These are phyloP conservation scores for Acanthamoeba divionensis DNA, from an alignment of 208 protist genomes.

Conservation along the genomic window DNA sequence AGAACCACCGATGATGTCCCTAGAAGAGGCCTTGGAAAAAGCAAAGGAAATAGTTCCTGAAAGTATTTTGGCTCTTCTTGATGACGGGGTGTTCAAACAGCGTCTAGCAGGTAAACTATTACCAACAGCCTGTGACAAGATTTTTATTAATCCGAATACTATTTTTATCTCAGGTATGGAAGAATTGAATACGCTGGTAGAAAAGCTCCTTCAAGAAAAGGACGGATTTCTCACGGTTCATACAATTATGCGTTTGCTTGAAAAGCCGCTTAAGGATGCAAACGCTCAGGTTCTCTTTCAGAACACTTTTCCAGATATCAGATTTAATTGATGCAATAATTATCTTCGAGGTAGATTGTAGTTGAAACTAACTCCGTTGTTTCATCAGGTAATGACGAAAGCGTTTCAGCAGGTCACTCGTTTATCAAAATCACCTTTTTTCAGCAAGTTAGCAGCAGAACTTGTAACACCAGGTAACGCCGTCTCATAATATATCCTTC, in stretches of 20 bases:
- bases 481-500: neutral
- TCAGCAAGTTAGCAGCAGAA: conserved; percentile 19
- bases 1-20: conserved; percentile 9
- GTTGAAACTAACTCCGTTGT: no score
- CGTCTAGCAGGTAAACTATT: neutral
- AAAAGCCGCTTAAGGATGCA: conserved; percentile 35
- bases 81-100: conserved; percentile 13
- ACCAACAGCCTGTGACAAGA: no score
- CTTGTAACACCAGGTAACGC: neutral
- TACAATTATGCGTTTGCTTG: conserved; percentile 8
- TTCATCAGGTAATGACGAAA: conserved; percentile 39
- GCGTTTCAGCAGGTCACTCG: neutral
- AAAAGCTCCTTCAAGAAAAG: conserved; percentile 31
- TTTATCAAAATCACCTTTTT: conserved; percentile 21
- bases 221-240: neutral
- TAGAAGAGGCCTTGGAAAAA: conserved; percentile 20
- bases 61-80: neutral
- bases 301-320: no score
- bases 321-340: no score
- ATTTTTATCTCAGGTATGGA: conserved; percentile 14
- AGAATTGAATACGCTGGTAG: neutral
- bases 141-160: neutral
- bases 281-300: conserved; percentile 43
- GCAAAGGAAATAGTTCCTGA: neutral
- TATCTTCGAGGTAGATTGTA: no score